A percentile compares a stretch with the other conserved stretches of the same genome.
phyloP scores from a whole-genome alignment of 1,284 basidiomycete species.

The Puccinia polysora region DNA sequence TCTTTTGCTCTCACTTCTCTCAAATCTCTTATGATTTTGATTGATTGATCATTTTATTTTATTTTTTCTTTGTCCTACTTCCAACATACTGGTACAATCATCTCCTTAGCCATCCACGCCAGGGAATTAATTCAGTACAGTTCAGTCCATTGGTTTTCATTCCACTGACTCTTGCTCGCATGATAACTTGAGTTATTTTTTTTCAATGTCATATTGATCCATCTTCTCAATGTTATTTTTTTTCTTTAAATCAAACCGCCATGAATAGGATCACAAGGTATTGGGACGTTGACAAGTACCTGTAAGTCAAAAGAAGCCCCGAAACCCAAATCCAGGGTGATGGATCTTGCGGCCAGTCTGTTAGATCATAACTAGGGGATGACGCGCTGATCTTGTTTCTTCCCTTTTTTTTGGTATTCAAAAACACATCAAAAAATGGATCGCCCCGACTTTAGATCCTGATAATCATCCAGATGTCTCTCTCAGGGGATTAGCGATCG shows the following conservation, averaged over 20 bases:
- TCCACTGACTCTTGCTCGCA: neutral
- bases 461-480: constrained; percentile 10
- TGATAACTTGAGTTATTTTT: neutral
- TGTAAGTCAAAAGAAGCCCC: neutral
- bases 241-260: neutral
- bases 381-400: no score
- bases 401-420: no score
- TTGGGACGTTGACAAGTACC: constrained; percentile 35
- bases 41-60: no score
- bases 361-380: no score
- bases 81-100: no score
- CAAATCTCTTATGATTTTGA: no score
- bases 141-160: constrained; percentile 7
- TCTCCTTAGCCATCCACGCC: constrained; percentile 39
- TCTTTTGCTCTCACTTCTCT: no score
- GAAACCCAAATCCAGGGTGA: neutral
- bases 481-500: constrained; percentile 8
- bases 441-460: neutral
- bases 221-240: neutral
- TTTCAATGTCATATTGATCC: neutral
- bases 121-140: constrained; percentile 41
- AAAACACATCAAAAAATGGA: no score
- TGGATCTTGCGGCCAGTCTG: no score
- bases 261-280: constrained; percentile 36
- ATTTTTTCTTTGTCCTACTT: no score